phyloP scores from a whole-genome alignment of 2,329 filamentous ascomycete genomes.

The Gaeumannomyces tritici region DNA sequence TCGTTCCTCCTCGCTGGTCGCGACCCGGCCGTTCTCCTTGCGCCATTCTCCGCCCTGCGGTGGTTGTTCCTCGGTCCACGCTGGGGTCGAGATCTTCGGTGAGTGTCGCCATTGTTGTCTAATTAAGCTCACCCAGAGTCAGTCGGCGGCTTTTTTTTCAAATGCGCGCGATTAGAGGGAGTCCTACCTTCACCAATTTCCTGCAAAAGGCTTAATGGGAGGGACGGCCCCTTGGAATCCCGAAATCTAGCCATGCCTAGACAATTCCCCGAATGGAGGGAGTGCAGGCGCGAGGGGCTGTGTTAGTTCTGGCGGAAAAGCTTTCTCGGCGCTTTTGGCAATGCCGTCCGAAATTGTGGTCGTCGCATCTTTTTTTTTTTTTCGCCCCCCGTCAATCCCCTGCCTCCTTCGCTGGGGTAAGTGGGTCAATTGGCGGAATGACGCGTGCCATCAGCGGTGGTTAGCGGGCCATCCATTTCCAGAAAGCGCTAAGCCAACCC shows the following conservation, averaged over 20 bases:
- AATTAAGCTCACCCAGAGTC: background rate
- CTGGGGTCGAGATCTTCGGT: background rate
- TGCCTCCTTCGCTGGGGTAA: background rate
- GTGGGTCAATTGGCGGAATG: background rate
- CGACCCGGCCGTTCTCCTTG: conserved; percentile 15
- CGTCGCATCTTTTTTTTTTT: background rate
- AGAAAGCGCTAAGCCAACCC: conserved; percentile 4
- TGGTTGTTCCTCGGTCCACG: conserved; percentile 48
- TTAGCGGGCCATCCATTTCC: background rate
- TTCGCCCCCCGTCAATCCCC: too few species aligned
- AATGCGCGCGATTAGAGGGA: background rate
- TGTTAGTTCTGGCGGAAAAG: background rate
- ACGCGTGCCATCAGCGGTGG: background rate
- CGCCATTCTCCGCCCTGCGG: conserved; percentile 54
- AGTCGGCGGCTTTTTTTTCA: background rate
- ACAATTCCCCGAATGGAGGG: background rate
- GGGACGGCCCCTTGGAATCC: conserved; percentile 23
- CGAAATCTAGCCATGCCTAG: conserved; percentile 10
- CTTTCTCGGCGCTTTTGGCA: background rate
- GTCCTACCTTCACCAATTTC: conserved; percentile 25
- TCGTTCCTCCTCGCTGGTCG: background rate
- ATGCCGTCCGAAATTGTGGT: background rate
- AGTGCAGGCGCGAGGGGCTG: background rate
- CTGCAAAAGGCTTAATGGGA: conserved; percentile 33
- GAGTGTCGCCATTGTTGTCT: background rate